Evolutionary conservation across 1,139 yeast species (phyloP), one percentile per base, ranked within the genome.

Genomic region (Geotrichum phurueaensis): DNA sequence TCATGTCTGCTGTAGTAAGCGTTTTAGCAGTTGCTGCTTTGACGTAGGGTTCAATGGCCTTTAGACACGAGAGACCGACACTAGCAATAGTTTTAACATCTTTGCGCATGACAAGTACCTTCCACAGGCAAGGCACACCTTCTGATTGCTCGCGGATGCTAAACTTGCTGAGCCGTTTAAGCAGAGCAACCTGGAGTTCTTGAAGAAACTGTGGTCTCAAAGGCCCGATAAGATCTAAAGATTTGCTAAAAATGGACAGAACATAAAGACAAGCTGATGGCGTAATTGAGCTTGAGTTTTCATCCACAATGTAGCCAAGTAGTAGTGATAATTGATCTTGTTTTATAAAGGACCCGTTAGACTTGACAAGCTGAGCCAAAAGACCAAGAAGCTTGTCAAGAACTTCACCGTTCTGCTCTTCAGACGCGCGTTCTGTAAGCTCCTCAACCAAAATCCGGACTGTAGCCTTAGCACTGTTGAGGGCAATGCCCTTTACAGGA

Each of bases 111-210:
- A 67, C 70, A 4, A 87, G 77, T 1, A 87, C 74, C 10, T 72
- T 72, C 86, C 90, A 84, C 5, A 83, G 73, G 61, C 89, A 79
- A 1, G 91, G 89, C 69, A 88, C 79, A 0, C 91, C 96, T 65
- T 84, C 85, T 31, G 82, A 83, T 15, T 89, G 71, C 66, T 87
- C 92, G 61, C 72, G 76, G 0, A 79, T 77, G 59, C 79, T 80
- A 70, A 86, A 80, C 64, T 81, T 85, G 1, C 91, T 85, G 53
- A 89, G 71, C 39, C 81, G 75, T 54, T 76, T 76, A 63, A 87
- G 71, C 31, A 89, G 68, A 10, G 81, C 78, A 0, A 77, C 69
- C 67, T 84, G 85, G n/a, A 85, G 76, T 2, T 79, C 79, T 20
- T 70, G 67, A 29, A 83, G 68, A 65, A 86, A 86, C 1, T 76